These are phyloP conservation scores for Geotrichum histeridarum DNA, from an alignment of 1,139 yeast species.

Conservation along the genomic window DNA sequence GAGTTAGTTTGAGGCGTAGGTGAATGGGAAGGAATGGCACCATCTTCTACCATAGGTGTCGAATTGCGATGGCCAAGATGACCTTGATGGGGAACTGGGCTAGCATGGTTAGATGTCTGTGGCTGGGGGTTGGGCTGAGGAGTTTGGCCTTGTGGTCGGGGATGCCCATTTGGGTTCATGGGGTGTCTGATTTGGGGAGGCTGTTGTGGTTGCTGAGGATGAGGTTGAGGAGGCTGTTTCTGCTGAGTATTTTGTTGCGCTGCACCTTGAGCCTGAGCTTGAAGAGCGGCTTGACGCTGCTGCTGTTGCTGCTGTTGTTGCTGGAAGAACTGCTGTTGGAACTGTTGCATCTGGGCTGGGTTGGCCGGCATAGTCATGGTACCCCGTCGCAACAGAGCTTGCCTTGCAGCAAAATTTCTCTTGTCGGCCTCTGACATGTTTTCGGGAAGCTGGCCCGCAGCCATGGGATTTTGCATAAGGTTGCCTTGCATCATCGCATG, in stretches of 20 bases:
- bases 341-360: conserved; percentile 25
- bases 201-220: conserved; percentile 30
- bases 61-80: conserved; percentile 24
- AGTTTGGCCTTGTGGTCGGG: conserved; percentile 20
- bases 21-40: conserved; percentile 26
- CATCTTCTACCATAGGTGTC: conserved; percentile 22
- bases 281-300: conserved; percentile 20
- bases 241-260: conserved; percentile 24
- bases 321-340: conserved; percentile 22
- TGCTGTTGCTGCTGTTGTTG: conserved; percentile 23
- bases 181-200: conserved; percentile 29
- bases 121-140: background rate
- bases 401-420: conserved; percentile 22
- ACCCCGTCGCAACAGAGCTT: conserved; percentile 7
- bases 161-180: conserved; percentile 30
- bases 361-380: conserved; percentile 8
- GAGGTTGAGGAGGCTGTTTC: conserved; percentile 27
- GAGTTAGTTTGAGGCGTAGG: conserved; percentile 32
- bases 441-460: conserved; percentile 24
- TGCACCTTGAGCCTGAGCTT: conserved; percentile 20
- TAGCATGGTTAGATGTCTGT: conserved; percentile 21
- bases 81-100: conserved; percentile 30
- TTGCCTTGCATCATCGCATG: conserved; percentile 16
- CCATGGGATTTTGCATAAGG: conserved; percentile 13
- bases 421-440: conserved; percentile 31